Conservation (phyloP, 768 basidiomycete species). For the Phanerochaete carnosa region DNA sequence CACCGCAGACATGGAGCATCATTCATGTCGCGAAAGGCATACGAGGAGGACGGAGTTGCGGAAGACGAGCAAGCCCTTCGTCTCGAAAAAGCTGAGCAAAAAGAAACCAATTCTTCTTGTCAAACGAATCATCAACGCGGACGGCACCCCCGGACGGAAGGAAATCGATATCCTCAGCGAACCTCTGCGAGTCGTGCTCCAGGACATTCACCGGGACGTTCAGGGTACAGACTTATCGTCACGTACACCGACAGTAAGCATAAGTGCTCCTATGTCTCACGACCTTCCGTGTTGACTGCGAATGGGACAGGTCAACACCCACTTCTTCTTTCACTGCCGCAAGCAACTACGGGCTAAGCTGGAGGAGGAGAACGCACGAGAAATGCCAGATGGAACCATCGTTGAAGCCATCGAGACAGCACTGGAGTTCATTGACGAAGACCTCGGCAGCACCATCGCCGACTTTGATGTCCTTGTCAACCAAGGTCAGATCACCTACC, state of each 20-base stretch:
- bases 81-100: slow-evolving; percentile 1
- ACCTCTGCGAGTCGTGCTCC: not conserved
- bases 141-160: not conserved
- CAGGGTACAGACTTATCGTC: not conserved
- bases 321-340: slow-evolving; percentile 7
- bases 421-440: slow-evolving; percentile 2
- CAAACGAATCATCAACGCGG: slow-evolving; percentile 1
- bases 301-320: not conserved
- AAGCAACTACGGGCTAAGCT: not conserved
- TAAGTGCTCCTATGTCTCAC: not conserved
- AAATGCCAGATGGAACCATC: not conserved
- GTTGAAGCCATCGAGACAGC: slow-evolving; percentile 1
- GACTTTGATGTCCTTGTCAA: not conserved
- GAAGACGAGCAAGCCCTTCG: not conserved
- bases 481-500: slow-evolving; percentile 1
- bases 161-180: slow-evolving; percentile 4
- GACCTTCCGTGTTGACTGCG: not conserved
- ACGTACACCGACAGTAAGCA: not conserved
- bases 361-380: not conserved
- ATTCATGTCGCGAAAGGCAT: not conserved
- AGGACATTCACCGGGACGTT: not conserved
- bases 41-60: not conserved
- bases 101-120: slow-evolving; percentile 5
- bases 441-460: not conserved
- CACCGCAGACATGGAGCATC: not conserved